Base-by-base conservation (phyloP, 345 rosid species). In the Citrus unshiu region DNA sequence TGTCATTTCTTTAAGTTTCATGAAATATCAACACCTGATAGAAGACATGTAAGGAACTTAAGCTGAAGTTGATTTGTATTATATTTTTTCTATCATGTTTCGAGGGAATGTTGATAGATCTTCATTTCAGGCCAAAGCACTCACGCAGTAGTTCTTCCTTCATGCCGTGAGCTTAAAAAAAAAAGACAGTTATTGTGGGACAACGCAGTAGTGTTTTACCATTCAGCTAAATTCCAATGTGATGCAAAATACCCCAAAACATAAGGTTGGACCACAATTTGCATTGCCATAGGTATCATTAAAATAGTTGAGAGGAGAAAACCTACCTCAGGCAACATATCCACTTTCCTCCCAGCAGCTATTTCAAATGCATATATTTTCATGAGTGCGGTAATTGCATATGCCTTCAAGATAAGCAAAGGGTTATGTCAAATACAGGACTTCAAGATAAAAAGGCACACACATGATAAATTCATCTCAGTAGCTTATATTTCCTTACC, bases 281-380 rank as follows among this genome's bases (percentile, higher is more conserved):
- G 37, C 34, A 60, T 63, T 54, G 74, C 10, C 64, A 10, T 13
- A 66, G 62, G 54, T 63, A 80, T 61, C 54, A 63, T 43, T 21
- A 9, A 67, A 57, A 62, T 32, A 35, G 62, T n/a, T 75, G 19
- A 51, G 19, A 49, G 27, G 68, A 72, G 56, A 78, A 61, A 80
- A 81, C 88, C 61, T 62, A 94, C 98, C 98, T 96, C 99, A n/a
- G 98, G 94, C 73, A 96, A 84, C 77, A 96, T 84, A 81, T 96
- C 98, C 83, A 89, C 88, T 80, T 90, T 91, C 83, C 93, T 93
- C 70, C 97, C 90, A 71, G 93, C 89, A 71, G 99, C 94, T 83
- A 93, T 88, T 85, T 93, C 98, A 85, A 90, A 94, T 43, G 97
- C 93, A 85, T 85, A 91, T 71, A 96, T 83, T 87, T 96, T 96